These are phyloP conservation scores for Colletotrichum camelliae DNA, from an alignment of 2,329 filamentous ascomycete species.

Conservation along the genomic window DNA sequence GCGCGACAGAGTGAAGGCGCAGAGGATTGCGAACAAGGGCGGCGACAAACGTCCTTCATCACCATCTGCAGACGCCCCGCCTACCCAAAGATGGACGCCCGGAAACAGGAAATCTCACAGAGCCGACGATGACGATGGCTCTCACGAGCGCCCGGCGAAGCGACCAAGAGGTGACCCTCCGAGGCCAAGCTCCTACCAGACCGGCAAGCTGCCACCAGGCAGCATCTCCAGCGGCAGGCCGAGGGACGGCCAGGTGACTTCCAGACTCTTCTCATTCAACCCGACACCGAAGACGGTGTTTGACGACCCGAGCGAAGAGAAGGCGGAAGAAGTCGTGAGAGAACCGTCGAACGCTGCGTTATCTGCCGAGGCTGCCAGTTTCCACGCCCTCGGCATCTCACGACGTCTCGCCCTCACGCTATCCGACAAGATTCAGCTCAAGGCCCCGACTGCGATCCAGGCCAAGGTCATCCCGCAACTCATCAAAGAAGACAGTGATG, in stretches of 20 bases:
- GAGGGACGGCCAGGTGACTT: slow-evolving; percentile 69
- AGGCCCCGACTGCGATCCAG: slow-evolving; percentile 93
- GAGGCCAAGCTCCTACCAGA: slow-evolving; percentile 34
- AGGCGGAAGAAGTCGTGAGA: slow-evolving; percentile 52
- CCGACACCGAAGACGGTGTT: slow-evolving; percentile 72
- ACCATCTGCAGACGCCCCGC: slow-evolving; percentile 26
- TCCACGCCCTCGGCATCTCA: slow-evolving; percentile 85
- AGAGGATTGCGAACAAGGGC: slow-evolving; percentile 57
- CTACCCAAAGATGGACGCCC: slow-evolving; percentile 5
- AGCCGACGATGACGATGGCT: slow-evolving; percentile 31
- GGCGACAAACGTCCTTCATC: slow-evolving; percentile 30
- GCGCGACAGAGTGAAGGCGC: slow-evolving; percentile 85
- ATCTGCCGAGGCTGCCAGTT: slow-evolving; percentile 81
- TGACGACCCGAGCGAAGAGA: slow-evolving; percentile 50
- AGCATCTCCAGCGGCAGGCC: slow-evolving; percentile 31
- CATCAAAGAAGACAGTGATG: slow-evolving; percentile 81
- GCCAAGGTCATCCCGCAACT: slow-evolving; percentile 85
- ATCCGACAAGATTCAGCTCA: slow-evolving; percentile 83
- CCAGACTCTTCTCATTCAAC: slow-evolving; percentile 91
- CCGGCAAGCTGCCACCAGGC: slow-evolving; percentile 40
- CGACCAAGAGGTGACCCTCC: slow-evolving; percentile 44
- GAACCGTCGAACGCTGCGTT: slow-evolving; percentile 92
- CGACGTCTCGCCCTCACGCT: slow-evolving; percentile 82
- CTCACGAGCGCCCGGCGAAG: slow-evolving; percentile 44
- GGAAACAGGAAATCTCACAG: slow-evolving; percentile 18